Percentiles rank a stretch among this genome's conserved stretches.
phyloP scores from a whole-genome alignment of 352 stramenopile genomes.

The Halophytophthora batemanensis region DNA sequence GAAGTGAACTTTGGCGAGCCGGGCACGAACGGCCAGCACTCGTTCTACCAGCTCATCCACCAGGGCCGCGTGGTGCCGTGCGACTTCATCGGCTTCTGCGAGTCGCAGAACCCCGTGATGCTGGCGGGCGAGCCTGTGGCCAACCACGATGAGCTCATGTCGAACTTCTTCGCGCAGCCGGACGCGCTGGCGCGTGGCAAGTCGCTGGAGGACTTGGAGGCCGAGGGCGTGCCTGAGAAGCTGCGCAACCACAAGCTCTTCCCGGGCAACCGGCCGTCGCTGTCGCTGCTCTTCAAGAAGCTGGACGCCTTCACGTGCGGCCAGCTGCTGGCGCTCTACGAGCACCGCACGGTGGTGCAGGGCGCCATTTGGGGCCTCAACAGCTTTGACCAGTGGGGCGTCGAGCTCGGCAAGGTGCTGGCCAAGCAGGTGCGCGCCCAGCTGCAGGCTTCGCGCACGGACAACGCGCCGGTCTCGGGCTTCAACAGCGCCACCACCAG shows the following conservation, averaged over 20 bases:
- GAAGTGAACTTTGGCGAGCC: conserved; percentile 98
- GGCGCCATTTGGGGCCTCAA: conserved; percentile 99
- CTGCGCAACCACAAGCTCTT: conserved; percentile 96
- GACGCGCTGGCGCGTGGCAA: conserved; percentile 97
- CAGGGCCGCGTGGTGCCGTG: conserved; percentile 95
- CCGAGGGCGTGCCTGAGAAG: conserved; percentile 91
- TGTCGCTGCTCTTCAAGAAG: conserved; percentile 95
- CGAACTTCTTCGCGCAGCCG: conserved; percentile 99
- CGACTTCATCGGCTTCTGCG: conserved; percentile 98
- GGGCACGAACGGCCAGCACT: conserved; percentile 98
- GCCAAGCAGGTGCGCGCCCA: conserved; percentile 94
- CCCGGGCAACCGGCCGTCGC: conserved; percentile 96
- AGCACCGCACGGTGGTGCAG: conserved; percentile 96
- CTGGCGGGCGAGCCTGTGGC: conserved; percentile 84
- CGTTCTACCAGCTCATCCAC: conserved; percentile 99
- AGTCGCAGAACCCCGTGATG: conserved; percentile 89
- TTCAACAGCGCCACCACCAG: conserved; percentile 94
- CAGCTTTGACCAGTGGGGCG: conserved; percentile 98
- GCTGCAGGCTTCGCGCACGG: conserved; percentile 76
- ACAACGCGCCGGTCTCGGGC: conserved; percentile 78
- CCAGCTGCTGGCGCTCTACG: conserved; percentile 97
- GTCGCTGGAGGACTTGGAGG: conserved; percentile 91
- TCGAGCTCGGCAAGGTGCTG: conserved; percentile 98
- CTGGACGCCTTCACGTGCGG: conserved; percentile 94
- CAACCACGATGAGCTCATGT: conserved; percentile 99